These are phyloP conservation scores for Tulasnella sp. DNA, from an alignment of 768 basidiomycete species.

Conservation along the genomic window DNA sequence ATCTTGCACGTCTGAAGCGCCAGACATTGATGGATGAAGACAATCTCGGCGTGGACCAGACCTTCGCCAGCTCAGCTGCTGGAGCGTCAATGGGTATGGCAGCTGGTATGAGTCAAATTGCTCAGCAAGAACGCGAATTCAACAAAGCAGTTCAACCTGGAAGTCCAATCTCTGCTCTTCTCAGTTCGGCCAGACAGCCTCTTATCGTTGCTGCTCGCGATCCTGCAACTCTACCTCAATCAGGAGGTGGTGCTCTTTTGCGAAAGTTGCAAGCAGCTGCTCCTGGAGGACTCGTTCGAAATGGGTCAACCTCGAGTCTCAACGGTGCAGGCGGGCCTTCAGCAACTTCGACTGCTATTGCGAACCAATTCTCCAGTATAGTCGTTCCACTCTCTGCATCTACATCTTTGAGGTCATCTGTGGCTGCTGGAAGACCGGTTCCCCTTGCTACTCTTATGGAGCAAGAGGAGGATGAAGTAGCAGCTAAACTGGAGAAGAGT, in stretches of 20 bases:
- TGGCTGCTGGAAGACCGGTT: too few species aligned
- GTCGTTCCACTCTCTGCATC: slow-evolving; percentile 7
- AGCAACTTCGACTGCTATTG: neutral
- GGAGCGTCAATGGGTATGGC: slow-evolving; percentile 10
- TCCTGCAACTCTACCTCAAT: slow-evolving; percentile 15
- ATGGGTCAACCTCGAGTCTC: neutral
- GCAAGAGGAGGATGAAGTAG: slow-evolving; percentile 29
- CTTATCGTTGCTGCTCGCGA: slow-evolving; percentile 43
- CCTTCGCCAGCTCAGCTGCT: slow-evolving; percentile 20
- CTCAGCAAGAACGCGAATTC: slow-evolving; percentile 89
- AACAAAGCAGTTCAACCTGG: slow-evolving; percentile 90
- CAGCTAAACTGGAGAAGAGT: slow-evolving; percentile 1
- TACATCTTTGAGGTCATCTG: neutral
- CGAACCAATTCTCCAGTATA: neutral
- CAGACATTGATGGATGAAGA: slow-evolving; percentile 54
- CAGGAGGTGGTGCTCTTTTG: slow-evolving; percentile 28
- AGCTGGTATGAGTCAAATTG: neutral
- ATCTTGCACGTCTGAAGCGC: slow-evolving; percentile 55
- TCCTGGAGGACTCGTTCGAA: neutral
- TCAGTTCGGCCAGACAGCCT: slow-evolving; percentile 78
- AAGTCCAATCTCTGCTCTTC: slow-evolving; percentile 81
- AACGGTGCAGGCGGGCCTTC: neutral
- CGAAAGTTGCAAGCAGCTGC: slow-evolving; percentile 44
- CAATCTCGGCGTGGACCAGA: slow-evolving; percentile 24
- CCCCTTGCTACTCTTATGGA: slow-evolving; percentile 28